phyloP scores from a whole-genome alignment of 2,329 filamentous ascomycete species.

The Colletotrichum sp. region DNA sequence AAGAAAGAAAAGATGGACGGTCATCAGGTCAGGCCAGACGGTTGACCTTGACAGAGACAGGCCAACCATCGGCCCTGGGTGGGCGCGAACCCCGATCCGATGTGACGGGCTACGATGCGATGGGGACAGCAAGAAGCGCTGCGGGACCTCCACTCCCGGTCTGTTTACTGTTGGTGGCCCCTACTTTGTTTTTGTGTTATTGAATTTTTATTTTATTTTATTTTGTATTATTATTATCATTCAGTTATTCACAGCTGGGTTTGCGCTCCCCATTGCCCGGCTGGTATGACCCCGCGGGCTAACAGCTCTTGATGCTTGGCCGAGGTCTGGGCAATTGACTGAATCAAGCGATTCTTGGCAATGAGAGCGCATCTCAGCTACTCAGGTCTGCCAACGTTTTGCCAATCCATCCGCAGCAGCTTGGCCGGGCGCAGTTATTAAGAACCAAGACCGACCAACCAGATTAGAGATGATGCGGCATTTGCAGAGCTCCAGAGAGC shows the following conservation, averaged over 20 bases:
- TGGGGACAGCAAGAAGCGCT: not conserved
- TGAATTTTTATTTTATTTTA: not conserved
- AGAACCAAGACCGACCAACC: not conserved
- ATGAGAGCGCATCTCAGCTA: not conserved
- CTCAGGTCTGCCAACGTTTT: slow-evolving; percentile 4
- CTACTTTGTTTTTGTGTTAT: not conserved
- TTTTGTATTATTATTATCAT: not conserved
- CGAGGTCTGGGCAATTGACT: not conserved
- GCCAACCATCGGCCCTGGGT: not conserved
- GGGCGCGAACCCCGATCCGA: slow-evolving; percentile 11
- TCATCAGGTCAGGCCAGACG: not conserved
- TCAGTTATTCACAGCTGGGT: not conserved
- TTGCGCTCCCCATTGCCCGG: not conserved
- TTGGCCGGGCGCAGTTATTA: slow-evolving; percentile 11
- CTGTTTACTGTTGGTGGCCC: not conserved
- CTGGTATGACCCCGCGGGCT: not conserved
- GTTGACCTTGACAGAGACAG: not conserved
- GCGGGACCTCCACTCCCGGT: not conserved
- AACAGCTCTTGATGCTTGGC: not conserved
- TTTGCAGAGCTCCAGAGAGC: not conserved
- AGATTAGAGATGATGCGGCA: not conserved
- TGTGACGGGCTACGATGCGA: not conserved
- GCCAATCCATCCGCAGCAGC: slow-evolving; percentile 15
- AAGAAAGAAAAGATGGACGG: not conserved
- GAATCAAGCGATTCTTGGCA: not conserved